These are phyloP conservation scores for Tolypocladium album DNA, from an alignment of 2,329 filamentous ascomycete genomes.

Conservation along the genomic window DNA sequence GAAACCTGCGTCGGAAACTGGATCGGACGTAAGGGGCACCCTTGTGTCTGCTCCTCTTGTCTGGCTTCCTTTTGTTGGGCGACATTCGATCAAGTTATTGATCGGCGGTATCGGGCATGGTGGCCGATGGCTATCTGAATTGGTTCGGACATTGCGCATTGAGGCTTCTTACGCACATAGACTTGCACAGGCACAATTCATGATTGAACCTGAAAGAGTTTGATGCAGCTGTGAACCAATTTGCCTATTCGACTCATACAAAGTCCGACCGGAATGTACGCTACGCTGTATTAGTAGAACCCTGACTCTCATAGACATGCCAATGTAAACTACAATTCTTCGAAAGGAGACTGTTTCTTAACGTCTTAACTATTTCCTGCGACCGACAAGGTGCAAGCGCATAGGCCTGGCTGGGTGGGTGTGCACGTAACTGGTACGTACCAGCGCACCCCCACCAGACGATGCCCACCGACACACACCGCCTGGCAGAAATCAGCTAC, in stretches of 20 bases:
- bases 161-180: conserved; percentile 18
- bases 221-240: not conserved
- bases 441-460: not conserved
- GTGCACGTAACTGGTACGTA: too few species aligned
- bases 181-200: conserved; percentile 19
- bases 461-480: conserved; percentile 13
- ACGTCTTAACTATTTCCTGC: not conserved
- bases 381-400: not conserved
- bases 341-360: too few species aligned
- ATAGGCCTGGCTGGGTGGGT: not conserved
- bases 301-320: not conserved
- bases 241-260: not conserved
- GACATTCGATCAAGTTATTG: conserved; percentile 14
- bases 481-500: conserved; percentile 27
- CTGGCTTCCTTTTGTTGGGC: conserved; percentile 8
- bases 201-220: not conserved
- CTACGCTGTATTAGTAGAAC: not conserved
- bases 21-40: conserved; percentile 46
- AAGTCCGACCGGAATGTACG: not conserved
- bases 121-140: conserved; percentile 14
- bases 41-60: conserved; percentile 1
- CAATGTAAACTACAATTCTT: not conserved
- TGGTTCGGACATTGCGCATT: conserved; percentile 16
- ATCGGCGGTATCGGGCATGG: conserved; percentile 19
- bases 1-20: conserved; percentile 77